phyloP scores from a whole-genome alignment of 208 protist genomes.

The Jaenimonas drosophilae region DNA sequence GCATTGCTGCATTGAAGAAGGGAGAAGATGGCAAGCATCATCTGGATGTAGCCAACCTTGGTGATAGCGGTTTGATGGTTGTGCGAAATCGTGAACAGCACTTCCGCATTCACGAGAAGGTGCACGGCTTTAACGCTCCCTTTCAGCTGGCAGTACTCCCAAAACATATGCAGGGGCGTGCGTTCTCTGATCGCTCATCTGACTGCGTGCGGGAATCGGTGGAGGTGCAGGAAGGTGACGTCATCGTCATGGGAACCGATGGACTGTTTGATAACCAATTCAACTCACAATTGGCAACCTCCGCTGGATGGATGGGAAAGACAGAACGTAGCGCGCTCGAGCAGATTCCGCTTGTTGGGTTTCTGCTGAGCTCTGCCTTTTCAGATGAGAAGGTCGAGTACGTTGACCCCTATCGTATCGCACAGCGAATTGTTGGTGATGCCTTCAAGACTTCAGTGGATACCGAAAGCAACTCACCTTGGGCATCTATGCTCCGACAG shows the following conservation, averaged over 20 bases:
- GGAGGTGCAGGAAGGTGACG: slow-evolving; percentile 81
- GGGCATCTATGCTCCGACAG: slow-evolving; percentile 72
- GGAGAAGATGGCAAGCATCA: slow-evolving; percentile 34
- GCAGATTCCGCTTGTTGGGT: slow-evolving; percentile 70
- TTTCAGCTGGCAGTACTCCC: slow-evolving; percentile 87
- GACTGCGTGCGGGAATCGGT: slow-evolving; percentile 69
- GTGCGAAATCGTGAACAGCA: slow-evolving; percentile 66
- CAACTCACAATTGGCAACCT: slow-evolving; percentile 66
- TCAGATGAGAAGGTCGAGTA: slow-evolving; percentile 65
- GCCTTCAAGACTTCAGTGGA: slow-evolving; percentile 67
- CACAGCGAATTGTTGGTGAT: slow-evolving; percentile 75
- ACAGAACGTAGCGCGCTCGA: slow-evolving; percentile 42
- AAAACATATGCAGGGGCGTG: slow-evolving; percentile 43
- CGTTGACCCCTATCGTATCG: slow-evolving; percentile 82
- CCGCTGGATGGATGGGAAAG: slow-evolving; percentile 77
- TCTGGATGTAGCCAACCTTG: slow-evolving; percentile 87
- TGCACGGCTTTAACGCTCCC: slow-evolving; percentile 89
- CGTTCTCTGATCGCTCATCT: slow-evolving; percentile 50
- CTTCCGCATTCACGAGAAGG: slow-evolving; percentile 79
- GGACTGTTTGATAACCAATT: slow-evolving; percentile 93
- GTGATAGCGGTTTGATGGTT: slow-evolving; percentile 84
- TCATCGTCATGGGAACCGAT: slow-evolving; percentile 88
- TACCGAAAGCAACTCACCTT: slow-evolving; percentile 67
- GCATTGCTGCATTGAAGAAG: slow-evolving; percentile 58
- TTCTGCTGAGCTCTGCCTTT: slow-evolving; percentile 59